Evolutionary conservation across 139 green algal genomes (phyloP).

Genomic region (Tetraselmis chui): DNA sequence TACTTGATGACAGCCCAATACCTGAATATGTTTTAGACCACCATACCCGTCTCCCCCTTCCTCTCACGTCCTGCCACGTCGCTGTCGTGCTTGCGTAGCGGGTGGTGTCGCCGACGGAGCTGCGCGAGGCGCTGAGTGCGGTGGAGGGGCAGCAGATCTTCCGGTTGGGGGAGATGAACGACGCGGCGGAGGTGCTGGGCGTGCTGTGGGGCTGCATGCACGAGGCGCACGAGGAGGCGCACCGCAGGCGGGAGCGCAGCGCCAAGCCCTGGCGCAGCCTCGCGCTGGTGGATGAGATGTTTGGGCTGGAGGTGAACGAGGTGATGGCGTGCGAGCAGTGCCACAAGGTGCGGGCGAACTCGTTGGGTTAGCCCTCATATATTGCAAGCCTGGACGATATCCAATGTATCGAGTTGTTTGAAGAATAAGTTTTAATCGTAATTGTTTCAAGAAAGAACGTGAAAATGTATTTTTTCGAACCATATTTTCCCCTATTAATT

Average conservation of each 20-base stretch:
- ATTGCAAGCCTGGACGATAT: too few relatives aligned
- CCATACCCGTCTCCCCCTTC: too few relatives aligned
- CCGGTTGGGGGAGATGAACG: conserved; percentile 67
- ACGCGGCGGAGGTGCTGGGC: conserved; percentile 69
- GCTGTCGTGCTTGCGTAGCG: conserved; percentile 4
- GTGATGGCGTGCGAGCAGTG: conserved; percentile 31
- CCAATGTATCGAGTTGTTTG: too few relatives aligned
- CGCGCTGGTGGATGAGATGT: conserved; percentile 44
- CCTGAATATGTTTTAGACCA: too few relatives aligned
- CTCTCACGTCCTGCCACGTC: too few relatives aligned
- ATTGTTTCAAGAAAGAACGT: too few relatives aligned
- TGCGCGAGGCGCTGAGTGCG: conserved; percentile 57
- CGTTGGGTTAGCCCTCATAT: too few relatives aligned
- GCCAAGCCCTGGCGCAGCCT: neutral
- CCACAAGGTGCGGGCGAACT: neutral
- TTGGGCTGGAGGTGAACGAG: conserved; percentile 57
- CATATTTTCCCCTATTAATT: too few relatives aligned
- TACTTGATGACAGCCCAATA: too few relatives aligned
- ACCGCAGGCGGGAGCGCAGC: conserved; percentile 12
- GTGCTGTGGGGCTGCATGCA: conserved; percentile 63
- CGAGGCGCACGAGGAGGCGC: conserved; percentile 34
- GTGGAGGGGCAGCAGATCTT: conserved; percentile 37
- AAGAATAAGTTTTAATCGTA: too few relatives aligned
- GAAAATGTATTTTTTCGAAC: too few relatives aligned
- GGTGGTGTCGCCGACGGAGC: conserved; percentile 42